phyloP scores from a whole-genome alignment of 2,329 filamentous ascomycete species.

The Knufia petricola region DNA sequence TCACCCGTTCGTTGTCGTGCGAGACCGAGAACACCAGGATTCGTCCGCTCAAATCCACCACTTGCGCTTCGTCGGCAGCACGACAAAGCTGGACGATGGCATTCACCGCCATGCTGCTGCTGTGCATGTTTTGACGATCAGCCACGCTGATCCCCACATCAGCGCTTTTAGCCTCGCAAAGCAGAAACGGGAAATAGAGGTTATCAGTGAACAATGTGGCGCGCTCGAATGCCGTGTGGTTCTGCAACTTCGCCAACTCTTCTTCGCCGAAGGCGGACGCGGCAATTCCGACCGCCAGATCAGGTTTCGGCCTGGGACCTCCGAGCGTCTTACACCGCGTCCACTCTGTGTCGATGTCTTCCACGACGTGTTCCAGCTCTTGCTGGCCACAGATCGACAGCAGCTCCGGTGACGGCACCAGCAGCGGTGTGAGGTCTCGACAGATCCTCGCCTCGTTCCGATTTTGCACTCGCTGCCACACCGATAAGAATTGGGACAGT shows the following conservation, averaged over 20 bases:
- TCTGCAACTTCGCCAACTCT: neutral
- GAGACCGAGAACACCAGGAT: too few relatives aligned
- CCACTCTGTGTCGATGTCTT: neutral
- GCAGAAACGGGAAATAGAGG: slow-evolving; percentile 5
- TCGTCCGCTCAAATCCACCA: slow-evolving; percentile 1
- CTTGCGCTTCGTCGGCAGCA: neutral
- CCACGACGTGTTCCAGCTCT: neutral
- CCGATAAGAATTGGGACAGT: neutral
- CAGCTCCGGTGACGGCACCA: slow-evolving; percentile 2
- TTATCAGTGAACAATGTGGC: neutral
- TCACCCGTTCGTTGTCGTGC: slow-evolving; percentile 7
- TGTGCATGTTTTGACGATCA: slow-evolving; percentile 6
- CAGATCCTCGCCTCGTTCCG: neutral
- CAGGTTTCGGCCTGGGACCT: slow-evolving; percentile 1
- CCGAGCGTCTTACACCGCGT: slow-evolving; percentile 2
- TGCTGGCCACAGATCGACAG: neutral
- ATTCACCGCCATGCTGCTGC: slow-evolving; percentile 1
- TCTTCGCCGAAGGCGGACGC: neutral
- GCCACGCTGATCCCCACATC: neutral
- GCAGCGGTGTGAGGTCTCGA: slow-evolving; percentile 3
- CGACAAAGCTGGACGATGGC: slow-evolving; percentile 2
- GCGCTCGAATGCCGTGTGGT: neutral
- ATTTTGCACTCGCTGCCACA: slow-evolving; percentile 3
- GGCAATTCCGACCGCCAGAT: neutral
- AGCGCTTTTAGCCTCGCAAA: slow-evolving; percentile 3